These are phyloP conservation scores for Capsicum baccatum DNA, from an alignment of 257 asterid genomes.

Conservation along the genomic window DNA sequence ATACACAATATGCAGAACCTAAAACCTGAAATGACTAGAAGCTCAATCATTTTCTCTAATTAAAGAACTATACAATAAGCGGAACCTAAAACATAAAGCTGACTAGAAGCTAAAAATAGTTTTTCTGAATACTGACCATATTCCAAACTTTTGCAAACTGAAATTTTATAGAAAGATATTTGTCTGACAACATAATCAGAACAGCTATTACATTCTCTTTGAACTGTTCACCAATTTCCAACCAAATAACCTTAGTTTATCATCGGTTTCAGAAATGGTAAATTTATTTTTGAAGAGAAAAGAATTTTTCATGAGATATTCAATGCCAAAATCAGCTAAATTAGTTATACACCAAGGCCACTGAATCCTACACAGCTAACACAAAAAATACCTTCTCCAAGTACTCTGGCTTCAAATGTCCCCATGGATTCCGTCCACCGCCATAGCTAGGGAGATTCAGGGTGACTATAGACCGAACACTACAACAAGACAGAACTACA, in stretches of 20 bases:
- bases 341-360: slow-evolving; percentile 15
- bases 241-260: background rate
- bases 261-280: background rate
- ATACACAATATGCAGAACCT: background rate
- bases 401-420: slow-evolving; percentile 76
- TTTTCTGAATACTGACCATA: background rate
- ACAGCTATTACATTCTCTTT: background rate
- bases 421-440: slow-evolving; percentile 99
- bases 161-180: background rate
- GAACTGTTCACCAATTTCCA: background rate
- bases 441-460: slow-evolving; percentile 95
- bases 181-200: background rate
- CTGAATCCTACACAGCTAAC: slow-evolving; percentile 1
- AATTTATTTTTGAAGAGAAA: slow-evolving; percentile 2
- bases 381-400: slow-evolving; percentile 68
- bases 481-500: slow-evolving; percentile 39
- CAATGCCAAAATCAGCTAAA: too few relatives aligned
- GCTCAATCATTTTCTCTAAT: background rate
- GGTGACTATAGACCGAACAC: slow-evolving; percentile 94
- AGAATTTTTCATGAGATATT: background rate
- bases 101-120: background rate
- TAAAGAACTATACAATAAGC: background rate
- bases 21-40: background rate
- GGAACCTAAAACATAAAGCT: background rate
- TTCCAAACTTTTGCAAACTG: background rate